Evolutionary conservation across 768 basidiomycete genomes (phyloP), one percentile per base, ranked within the genome.

Genomic region (Agaricus subrufescens): DNA sequence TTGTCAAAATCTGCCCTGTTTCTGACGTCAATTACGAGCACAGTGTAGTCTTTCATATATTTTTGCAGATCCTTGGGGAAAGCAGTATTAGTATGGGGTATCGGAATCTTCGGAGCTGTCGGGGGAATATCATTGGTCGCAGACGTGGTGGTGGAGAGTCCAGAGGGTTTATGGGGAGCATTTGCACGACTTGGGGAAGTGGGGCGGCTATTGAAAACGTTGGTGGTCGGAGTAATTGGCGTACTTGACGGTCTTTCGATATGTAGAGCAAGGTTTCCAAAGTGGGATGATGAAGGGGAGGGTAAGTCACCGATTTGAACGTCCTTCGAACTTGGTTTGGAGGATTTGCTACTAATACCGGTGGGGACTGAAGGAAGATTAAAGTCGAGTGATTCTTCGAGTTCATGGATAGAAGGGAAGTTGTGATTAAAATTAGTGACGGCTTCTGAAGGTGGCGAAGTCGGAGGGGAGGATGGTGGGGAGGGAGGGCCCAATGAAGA

Each of bases 21-120:
- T n/a, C 95, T 80, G 19, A 94, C 83, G 67, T 97, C 95, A 19
- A 98, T 77, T 12, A 97, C 62, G 1, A 98, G 76, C 3, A 92
- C 81, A 50, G 82, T 81, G 58, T 81, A 68, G n/a, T 74, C 71
- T 8, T 67, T 71, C 56, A 87, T 69, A 64, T 87, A 92, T 1
- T 76, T 71, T 43, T 75, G 69, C 31, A 94, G 70, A 9, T 82
- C 79, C 56, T 76, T 77, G 5, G 91, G 84, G 51, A 73, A 75
- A 27, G 85, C 79, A 2, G 78, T 75, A 57, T 85, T 87, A 12
- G 77, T 82, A 23, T 78, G 72, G 3, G 87, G 87, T 43, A 91
- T 62, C 34, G 65, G 67, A 3, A 57, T 31, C 54, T 63, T 69
- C 19, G 31, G 1, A n/a, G 67, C 70, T n/a, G 72, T 63, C 9